Evolutionary conservation across 2,329 filamentous ascomycete species (phyloP), one percentile per base, ranked within the genome.

Genomic region (Fusarium sp.): DNA sequence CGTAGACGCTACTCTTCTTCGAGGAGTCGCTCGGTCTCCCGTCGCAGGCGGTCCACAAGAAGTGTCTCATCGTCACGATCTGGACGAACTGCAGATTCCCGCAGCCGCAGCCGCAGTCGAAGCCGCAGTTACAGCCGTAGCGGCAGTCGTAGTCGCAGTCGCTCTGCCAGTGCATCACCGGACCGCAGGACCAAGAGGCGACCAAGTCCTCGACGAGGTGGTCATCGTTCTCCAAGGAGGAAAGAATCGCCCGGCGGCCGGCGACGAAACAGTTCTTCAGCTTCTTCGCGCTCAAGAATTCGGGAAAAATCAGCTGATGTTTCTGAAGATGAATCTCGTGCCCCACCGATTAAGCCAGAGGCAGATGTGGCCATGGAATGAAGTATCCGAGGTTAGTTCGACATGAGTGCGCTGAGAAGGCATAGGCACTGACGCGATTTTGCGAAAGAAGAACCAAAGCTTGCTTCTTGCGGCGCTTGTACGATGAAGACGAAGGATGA

Each of bases 301-400:
- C 82, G 79, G 80, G 77, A 82, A 77, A 85, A 80, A 78, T 83
- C 82, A 76, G 85, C 83, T 88, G 86, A 89, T 87, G 78, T 77
- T 83, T 82, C 67, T 67, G 72, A 78, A 77, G 76, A 75, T 73
- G 72, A 73, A 62, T 46, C 68, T 55, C 63, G 59, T 66, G 68
- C 64, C 24, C 56, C 69, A 10, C 52, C 61, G 39, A 38, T 47
- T 47, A 75, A 72, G 32, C 38, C 67, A 39, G 58, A 67, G 47
- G 42, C 30, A 44, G 65, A 67, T 45, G 45, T 58, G 21, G 43
- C 50, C 23, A 59, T 44, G 34, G 52, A 61, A 67, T 49, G 44
- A 60, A 62, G 63, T 56, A 53, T 59, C 34, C 26, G 63, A 76
- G 69, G 74, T 76, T 65, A 69, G 74, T 69, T 19, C 26, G 20